Evolutionary conservation across 2,329 filamentous ascomycete species (phyloP).

Genomic region (Fusarium cyanostomum): DNA sequence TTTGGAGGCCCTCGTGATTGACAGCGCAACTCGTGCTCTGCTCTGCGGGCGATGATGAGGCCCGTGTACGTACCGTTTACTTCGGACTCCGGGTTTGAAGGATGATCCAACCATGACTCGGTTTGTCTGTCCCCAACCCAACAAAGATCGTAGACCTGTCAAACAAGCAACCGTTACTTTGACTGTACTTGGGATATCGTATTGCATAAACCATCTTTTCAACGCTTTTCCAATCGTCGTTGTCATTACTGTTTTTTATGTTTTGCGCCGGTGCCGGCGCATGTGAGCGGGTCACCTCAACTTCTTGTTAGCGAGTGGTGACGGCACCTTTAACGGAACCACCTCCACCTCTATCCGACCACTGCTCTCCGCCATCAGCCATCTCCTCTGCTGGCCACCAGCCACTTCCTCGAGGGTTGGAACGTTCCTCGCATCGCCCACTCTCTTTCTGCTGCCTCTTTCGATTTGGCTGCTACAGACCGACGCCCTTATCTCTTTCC

Average conservation of each 20-base stretch:
- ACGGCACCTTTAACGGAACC: conserved; percentile 39
- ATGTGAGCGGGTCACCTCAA: conserved; percentile 19
- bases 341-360: conserved; percentile 41
- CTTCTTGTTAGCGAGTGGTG: conserved; percentile 32
- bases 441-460: not conserved
- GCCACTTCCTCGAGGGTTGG: conserved; percentile 27
- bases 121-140: not conserved
- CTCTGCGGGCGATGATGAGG: conserved; percentile 1
- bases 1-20: conserved; percentile 36
- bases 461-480: not conserved
- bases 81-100: not conserved
- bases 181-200: not conserved
- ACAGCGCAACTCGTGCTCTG: conserved; percentile 15
- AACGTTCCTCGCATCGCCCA: conserved; percentile 9
- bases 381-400: conserved; percentile 26
- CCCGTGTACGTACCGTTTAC: conserved; percentile 13
- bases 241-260: not conserved
- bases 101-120: conserved; percentile 32
- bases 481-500: conserved; percentile 3
- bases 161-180: conserved; percentile 1
- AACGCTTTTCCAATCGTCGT: not conserved
- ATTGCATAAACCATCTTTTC: not conserved
- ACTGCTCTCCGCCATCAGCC: conserved; percentile 37
- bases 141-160: not conserved
- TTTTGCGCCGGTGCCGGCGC: not conserved